Base-by-base conservation (phyloP, 257 asterid species). In the Salvia splendens region DNA sequence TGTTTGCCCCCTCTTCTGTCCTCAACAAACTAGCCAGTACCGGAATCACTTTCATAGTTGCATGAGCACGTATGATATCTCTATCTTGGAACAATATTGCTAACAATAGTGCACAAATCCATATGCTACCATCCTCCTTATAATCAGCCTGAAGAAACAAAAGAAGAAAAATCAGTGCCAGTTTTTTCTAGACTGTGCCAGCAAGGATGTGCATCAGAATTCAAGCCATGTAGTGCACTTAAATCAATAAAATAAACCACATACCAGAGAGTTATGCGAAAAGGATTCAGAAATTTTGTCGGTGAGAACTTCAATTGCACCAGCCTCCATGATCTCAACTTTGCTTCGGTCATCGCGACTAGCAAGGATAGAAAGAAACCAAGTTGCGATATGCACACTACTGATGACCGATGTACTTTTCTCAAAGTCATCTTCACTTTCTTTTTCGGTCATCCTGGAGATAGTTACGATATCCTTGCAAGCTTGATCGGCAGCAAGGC, bases 331-430 rank as follows among this genome's bases (percentile, higher is more conserved):
- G 79, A 91, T 85, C 78, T 86, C 95, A 62, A 72, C 69, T 80
- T 82, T 94, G 75, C 89, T 79, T 78, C 73, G 79, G 60, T 82
- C 89, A 78, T 91, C 95, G 62, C 70, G 84, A 73, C 91, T 80
- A 61, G 95, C 96, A 77, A 94, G 90, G 67, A 78, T 80, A 70
- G 95, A 84, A 74, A 94, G 96, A 73, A 94, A 91, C 99, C 97
- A 94, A 58, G 84, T 82, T 38, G 95, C 89, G 51, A 94, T 85
- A 75, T 84, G 79, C 76, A 85, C 75, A 73, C 97, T 91, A 74
- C 72, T 77, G 67, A 94, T 86, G 61, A 81, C 85, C n/a, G 92
- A 85, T 40, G 97, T 93, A 72, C 72, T 80, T 80, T 73, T 86
- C 72, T 80, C 86, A n/a, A 28, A 35, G 15, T 77, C 79, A 46